Percentiles rank a stretch among this genome's conserved stretches.
Evolutionary conservation across 1,284 basidiomycete genomes (phyloP).

Genomic region (Puccinia triticina): DNA sequence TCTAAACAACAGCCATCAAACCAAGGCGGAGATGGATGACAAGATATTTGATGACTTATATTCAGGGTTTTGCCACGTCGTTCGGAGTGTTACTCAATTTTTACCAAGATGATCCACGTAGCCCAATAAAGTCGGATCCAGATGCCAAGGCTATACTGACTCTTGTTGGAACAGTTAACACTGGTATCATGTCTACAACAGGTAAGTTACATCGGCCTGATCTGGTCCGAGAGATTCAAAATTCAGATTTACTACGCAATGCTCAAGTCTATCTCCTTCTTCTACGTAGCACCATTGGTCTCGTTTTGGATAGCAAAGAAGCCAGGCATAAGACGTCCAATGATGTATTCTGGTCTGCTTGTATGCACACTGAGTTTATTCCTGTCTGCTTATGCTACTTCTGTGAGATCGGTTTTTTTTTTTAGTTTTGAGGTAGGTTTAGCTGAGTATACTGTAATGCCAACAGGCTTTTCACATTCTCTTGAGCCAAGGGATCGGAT

Average conservation of each 20-base stretch:
- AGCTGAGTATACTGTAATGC: background rate
- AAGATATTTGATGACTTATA: background rate
- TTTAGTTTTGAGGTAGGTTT: background rate
- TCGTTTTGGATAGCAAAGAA: constrained; percentile 22
- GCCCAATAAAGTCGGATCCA: constrained; percentile 13
- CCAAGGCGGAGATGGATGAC: background rate
- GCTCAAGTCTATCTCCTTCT: background rate
- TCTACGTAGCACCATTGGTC: constrained; percentile 10
- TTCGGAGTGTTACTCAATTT: constrained; percentile 42
- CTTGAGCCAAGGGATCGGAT: constrained; percentile 39
- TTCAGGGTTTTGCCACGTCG: constrained; percentile 42
- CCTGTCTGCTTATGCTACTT: constrained; percentile 38
- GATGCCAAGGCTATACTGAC: constrained; percentile 32
- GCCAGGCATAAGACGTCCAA: constrained; percentile 15
- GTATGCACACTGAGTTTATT: constrained; percentile 19
- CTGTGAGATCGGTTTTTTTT: background rate
- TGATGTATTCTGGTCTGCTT: constrained; percentile 24
- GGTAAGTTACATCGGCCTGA: background rate
- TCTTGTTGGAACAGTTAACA: constrained; percentile 46
- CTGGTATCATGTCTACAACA: constrained; percentile 28
- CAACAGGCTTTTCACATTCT: constrained; percentile 43
- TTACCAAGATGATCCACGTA: constrained; percentile 28
- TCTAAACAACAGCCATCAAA: background rate
- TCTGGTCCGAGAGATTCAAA: background rate
- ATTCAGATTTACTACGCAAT: too few species aligned